A percentile compares a stretch with the other conserved stretches of the same genome.
These are phyloP conservation scores for Colletotrichum chrysophilum DNA, from an alignment of 2,329 filamentous ascomycete genomes.

Conservation along the genomic window DNA sequence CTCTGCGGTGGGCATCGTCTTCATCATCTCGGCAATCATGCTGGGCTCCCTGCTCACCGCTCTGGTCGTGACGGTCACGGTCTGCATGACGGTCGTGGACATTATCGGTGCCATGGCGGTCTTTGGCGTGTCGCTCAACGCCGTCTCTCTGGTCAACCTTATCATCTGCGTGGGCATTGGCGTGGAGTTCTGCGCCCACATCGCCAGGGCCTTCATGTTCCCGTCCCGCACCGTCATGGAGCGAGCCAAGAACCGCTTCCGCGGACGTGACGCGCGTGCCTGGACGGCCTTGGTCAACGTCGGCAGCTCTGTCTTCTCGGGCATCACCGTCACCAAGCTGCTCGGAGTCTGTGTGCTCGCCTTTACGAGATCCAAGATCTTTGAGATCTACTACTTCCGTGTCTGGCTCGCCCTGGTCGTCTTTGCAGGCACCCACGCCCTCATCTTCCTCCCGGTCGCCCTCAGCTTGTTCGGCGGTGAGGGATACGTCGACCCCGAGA, in stretches of 20 bases:
- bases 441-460: conserved; percentile 90
- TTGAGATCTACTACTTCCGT: conserved; percentile 98
- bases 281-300: conserved; percentile 97
- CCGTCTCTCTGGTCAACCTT: conserved; percentile 92
- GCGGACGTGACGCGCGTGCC: conserved; percentile 81
- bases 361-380: conserved; percentile 97
- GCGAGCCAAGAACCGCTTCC: conserved; percentile 77
- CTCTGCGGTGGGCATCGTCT: conserved; percentile 84
- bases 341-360: conserved; percentile 90
- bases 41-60: conserved; percentile 86
- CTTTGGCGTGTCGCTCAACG: conserved; percentile 88
- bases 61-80: conserved; percentile 81
- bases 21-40: conserved; percentile 78
- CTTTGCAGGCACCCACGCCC: conserved; percentile 85
- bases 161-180: conserved; percentile 97
- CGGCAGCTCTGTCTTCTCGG: conserved; percentile 91
- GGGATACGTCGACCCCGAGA: conserved; percentile 87
- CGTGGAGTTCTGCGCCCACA: conserved; percentile 97
- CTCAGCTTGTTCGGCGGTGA: conserved; percentile 85
- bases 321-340: conserved; percentile 95
- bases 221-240: conserved; percentile 84
- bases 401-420: conserved; percentile 93
- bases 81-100: conserved; percentile 91
- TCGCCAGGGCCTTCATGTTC: conserved; percentile 95
- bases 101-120: conserved; percentile 96